These are phyloP conservation scores for Rachicladosporium sp. DNA, from an alignment of 2,329 filamentous ascomycete species.

Conservation along the genomic window DNA sequence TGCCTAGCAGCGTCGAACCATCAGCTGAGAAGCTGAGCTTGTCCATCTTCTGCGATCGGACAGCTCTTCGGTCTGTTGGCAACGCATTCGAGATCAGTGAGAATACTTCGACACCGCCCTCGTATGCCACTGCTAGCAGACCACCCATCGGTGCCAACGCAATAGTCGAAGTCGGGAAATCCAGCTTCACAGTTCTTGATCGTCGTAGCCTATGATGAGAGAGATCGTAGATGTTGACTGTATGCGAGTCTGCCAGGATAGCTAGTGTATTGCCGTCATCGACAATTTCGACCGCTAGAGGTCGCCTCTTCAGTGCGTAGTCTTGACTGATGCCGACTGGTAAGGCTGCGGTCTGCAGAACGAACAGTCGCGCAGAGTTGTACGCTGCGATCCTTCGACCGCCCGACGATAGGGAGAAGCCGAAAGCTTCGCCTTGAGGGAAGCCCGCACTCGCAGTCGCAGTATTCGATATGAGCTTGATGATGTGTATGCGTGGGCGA, in stretches of 20 bases:
- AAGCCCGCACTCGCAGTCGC: constrained; percentile 64
- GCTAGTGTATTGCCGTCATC: constrained; percentile 65
- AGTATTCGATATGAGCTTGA: constrained; percentile 72
- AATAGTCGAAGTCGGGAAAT: constrained; percentile 66
- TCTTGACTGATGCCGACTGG: constrained; percentile 53
- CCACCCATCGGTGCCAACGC: constrained; percentile 68
- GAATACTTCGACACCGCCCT: constrained; percentile 75
- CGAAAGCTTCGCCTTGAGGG: constrained; percentile 61
- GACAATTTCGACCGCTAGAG: constrained; percentile 62
- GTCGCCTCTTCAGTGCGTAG: constrained; percentile 65
- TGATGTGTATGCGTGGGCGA: constrained; percentile 33
- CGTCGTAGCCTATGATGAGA: constrained; percentile 51
- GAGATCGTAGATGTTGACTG: constrained; percentile 71
- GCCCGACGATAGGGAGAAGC: constrained; percentile 65
- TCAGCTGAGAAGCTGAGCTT: constrained; percentile 24
- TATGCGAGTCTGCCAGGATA: constrained; percentile 68
- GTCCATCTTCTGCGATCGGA: constrained; percentile 24
- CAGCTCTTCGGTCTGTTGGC: constrained; percentile 24
- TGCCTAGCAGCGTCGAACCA: constrained; percentile 25
- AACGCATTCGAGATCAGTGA: constrained; percentile 52
- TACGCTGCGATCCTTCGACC: constrained; percentile 67
- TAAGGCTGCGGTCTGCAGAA: constrained; percentile 54
- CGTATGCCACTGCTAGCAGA: constrained; percentile 74
- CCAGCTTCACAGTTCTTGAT: constrained; percentile 56
- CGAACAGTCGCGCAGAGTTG: constrained; percentile 73